Evolutionary conservation across 2,329 filamentous ascomycete genomes (phyloP).

Genomic region (Ceratocystiopsis brevicomis): DNA sequence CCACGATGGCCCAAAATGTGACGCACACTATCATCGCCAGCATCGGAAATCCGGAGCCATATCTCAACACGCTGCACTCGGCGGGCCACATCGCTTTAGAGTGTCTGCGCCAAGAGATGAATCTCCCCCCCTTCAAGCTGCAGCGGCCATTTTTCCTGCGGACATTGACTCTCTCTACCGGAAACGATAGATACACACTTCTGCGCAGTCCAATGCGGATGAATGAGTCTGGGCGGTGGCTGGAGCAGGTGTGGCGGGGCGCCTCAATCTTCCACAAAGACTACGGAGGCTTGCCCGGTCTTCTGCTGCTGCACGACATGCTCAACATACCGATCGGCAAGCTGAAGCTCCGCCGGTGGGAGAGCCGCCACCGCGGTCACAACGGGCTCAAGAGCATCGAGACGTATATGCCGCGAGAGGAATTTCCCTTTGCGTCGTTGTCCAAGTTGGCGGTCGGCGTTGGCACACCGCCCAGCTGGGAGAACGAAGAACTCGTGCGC

Average conservation of each 20-base stretch:
- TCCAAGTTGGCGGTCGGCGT: slow-evolving; percentile 65
- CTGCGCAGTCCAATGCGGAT: slow-evolving; percentile 62
- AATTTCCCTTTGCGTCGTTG: slow-evolving; percentile 26
- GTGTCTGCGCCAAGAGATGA: slow-evolving; percentile 32
- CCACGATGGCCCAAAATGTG: too few relatives aligned
- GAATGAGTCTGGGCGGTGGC: slow-evolving; percentile 64
- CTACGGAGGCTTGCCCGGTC: too few relatives aligned
- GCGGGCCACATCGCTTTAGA: slow-evolving; percentile 66
- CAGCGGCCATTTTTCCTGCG: too few relatives aligned
- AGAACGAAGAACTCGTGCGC: slow-evolving; percentile 45
- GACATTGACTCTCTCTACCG: too few relatives aligned
- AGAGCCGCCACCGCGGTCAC: slow-evolving; percentile 48
- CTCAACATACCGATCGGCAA: slow-evolving; percentile 53
- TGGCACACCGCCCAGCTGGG: slow-evolving; percentile 56
- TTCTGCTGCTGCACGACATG: slow-evolving; percentile 81
- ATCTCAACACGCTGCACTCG: slow-evolving; percentile 65
- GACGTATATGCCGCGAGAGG: slow-evolving; percentile 23
- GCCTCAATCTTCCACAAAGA: neutral
- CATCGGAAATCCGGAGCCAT: slow-evolving; percentile 65
- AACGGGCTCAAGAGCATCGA: slow-evolving; percentile 56
- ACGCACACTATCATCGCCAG: slow-evolving; percentile 50
- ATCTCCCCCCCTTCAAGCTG: slow-evolving; percentile 27
- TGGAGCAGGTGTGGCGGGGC: slow-evolving; percentile 39
- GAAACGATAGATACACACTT: slow-evolving; percentile 25
- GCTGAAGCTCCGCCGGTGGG: slow-evolving; percentile 44